Conservation (phyloP, 768 basidiomycete species). For the Leccinellum rugosiceps region DNA sequence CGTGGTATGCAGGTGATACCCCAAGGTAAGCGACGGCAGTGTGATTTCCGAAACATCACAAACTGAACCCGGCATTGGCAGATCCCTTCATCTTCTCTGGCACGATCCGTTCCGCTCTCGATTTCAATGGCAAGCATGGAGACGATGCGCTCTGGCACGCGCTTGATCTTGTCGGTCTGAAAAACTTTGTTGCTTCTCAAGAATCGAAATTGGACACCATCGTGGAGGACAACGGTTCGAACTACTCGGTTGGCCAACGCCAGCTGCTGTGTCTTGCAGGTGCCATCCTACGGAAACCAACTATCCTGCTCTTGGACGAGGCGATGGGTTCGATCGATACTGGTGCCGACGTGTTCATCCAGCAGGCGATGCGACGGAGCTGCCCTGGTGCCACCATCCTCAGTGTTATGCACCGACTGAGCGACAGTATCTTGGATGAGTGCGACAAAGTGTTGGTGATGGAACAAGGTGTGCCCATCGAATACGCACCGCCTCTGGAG, state of each 20-base stretch:
- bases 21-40: constrained; percentile 17
- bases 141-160: constrained; percentile 40
- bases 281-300: constrained; percentile 31
- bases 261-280: constrained; percentile 67
- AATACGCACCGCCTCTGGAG: constrained; percentile 23
- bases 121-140: constrained; percentile 22
- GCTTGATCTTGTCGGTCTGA: constrained; percentile 41
- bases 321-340: constrained; percentile 72
- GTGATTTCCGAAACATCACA: background rate
- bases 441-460: constrained; percentile 36
- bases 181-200: constrained; percentile 71
- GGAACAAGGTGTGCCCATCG: constrained; percentile 34
- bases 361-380: constrained; percentile 29
- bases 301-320: constrained; percentile 31
- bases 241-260: constrained; percentile 85
- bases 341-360: constrained; percentile 75
- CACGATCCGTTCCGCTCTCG: constrained; percentile 28
- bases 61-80: constrained; percentile 1
- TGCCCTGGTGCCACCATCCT: constrained; percentile 30
- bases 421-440: constrained; percentile 25
- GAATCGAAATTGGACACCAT: constrained; percentile 75
- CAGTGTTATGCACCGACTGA: constrained; percentile 31
- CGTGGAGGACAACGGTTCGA: constrained; percentile 73
- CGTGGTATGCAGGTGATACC: constrained; percentile 30
- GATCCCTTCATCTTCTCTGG: constrained; percentile 34